phyloP scores from a whole-genome alignment of 208 protist genomes.

The Blastocrithidia nonstop region DNA sequence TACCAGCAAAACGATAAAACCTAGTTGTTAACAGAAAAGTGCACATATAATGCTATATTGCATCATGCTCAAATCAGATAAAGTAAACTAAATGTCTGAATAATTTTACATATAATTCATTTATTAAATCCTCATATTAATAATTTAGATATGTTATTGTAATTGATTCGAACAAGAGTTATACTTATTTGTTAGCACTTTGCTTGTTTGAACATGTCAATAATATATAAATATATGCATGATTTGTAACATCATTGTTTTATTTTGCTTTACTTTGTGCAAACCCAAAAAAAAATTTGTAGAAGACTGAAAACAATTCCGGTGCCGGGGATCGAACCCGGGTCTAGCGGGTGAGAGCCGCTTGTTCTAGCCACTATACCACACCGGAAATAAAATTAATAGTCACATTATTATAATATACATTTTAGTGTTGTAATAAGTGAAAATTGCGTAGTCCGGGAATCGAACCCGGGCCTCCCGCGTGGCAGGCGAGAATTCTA shows the following conservation, averaged over 20 bases:
- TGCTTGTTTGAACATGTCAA: background rate
- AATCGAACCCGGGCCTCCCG: conserved; percentile 88
- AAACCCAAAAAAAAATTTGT: no score
- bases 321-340: conserved; percentile 87
- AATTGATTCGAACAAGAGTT: no score
- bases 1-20: no score
- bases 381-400: conserved; percentile 44
- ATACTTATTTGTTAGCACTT: no score
- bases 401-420: background rate
- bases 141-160: background rate
- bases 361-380: conserved; percentile 89
- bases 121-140: background rate
- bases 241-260: background rate
- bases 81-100: no score
- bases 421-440: background rate
- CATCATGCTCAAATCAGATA: no score
- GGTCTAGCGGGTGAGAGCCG: conserved; percentile 87
- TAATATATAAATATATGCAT: background rate
- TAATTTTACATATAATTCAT: no score
- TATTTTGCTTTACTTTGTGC: background rate
- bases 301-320: conserved; percentile 28
- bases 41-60: no score
- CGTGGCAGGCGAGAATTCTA: conserved; percentile 88
- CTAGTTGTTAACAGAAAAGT: no score
- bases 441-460: conserved; percentile 84